These are phyloP conservation scores for Kokia cookei DNA, from an alignment of 441 rosid species.

Conservation along the genomic window DNA sequence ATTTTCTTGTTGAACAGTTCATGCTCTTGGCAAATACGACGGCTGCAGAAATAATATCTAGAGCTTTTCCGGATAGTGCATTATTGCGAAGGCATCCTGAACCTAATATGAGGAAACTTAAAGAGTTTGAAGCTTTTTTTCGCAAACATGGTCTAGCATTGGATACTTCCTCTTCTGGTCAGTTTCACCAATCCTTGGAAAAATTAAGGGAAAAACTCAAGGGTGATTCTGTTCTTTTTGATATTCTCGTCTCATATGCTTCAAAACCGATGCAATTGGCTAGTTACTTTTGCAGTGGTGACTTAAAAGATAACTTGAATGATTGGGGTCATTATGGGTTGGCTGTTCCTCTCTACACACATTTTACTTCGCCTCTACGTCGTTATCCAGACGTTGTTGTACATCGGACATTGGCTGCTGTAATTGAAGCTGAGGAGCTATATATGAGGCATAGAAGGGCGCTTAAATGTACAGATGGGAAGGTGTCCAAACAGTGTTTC, in stretches of 20 bases:
- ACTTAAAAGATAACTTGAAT: conserved; percentile 37
- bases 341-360: conserved; percentile 84
- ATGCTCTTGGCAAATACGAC: conserved; percentile 92
- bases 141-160: conserved; percentile 62
- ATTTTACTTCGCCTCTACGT: conserved; percentile 91
- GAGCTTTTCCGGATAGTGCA: conserved; percentile 76
- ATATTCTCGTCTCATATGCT: conserved; percentile 67
- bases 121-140: conserved; percentile 81
- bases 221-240: conserved; percentile 61
- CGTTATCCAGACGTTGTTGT: conserved; percentile 89
- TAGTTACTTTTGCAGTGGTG: conserved; percentile 78
- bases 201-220: conserved; percentile 51
- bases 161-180: conserved; percentile 74
- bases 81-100: conserved; percentile 86
- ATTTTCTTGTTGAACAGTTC: conserved; percentile 83
- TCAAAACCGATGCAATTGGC: conserved; percentile 81
- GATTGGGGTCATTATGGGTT: conserved; percentile 90
- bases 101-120: conserved; percentile 80
- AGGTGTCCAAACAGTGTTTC: conserved; percentile 36
- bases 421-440: conserved; percentile 69
- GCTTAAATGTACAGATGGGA: conserved; percentile 8
- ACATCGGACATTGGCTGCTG: conserved; percentile 79
- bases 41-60: conserved; percentile 84
- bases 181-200: conserved; percentile 57
- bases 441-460: conserved; percentile 29